phyloP scores from a whole-genome alignment of 1,139 yeast species.

The Casaregolazyma suthepensis region DNA sequence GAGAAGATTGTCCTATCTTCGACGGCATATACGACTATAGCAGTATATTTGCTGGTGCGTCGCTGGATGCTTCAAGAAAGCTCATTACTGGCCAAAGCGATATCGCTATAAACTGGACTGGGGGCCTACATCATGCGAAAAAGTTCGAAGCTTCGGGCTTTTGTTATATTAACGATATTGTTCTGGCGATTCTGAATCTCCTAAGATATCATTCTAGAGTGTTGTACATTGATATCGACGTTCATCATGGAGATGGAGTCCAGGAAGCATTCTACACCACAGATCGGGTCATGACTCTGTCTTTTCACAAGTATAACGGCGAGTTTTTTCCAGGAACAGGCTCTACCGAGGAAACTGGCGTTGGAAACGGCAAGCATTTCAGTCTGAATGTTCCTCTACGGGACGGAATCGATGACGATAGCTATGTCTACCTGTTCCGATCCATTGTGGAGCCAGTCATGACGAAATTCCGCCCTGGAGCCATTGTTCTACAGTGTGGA shows the following conservation, averaged over 20 bases:
- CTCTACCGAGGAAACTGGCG: slow-evolving; percentile 67
- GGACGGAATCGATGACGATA: slow-evolving; percentile 94
- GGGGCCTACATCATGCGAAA: slow-evolving; percentile 96
- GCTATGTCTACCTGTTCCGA: slow-evolving; percentile 70
- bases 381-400: slow-evolving; percentile 88
- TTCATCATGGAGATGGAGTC: slow-evolving; percentile 98
- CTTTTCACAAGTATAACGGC: slow-evolving; percentile 92
- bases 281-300: slow-evolving; percentile 91
- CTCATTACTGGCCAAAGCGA: slow-evolving; percentile 81
- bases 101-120: slow-evolving; percentile 95
- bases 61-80: slow-evolving; percentile 86
- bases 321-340: slow-evolving; percentile 98
- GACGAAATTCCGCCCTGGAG: slow-evolving; percentile 79
- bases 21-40: slow-evolving; percentile 91
- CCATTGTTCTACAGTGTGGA: slow-evolving; percentile 93
- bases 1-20: slow-evolving; percentile 96
- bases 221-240: slow-evolving; percentile 86
- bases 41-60: slow-evolving; percentile 83
- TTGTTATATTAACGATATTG: slow-evolving; percentile 93
- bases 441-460: slow-evolving; percentile 85
- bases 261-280: slow-evolving; percentile 96
- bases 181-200: slow-evolving; percentile 73
- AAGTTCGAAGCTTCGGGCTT: slow-evolving; percentile 92
- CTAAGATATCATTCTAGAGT: slow-evolving; percentile 86
- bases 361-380: slow-evolving; percentile 81